Evolutionary conservation across 202 grass and related monocot species (phyloP), one percentile per base, ranked within the genome.

Genomic region (Hordeum pubiflorum): DNA sequence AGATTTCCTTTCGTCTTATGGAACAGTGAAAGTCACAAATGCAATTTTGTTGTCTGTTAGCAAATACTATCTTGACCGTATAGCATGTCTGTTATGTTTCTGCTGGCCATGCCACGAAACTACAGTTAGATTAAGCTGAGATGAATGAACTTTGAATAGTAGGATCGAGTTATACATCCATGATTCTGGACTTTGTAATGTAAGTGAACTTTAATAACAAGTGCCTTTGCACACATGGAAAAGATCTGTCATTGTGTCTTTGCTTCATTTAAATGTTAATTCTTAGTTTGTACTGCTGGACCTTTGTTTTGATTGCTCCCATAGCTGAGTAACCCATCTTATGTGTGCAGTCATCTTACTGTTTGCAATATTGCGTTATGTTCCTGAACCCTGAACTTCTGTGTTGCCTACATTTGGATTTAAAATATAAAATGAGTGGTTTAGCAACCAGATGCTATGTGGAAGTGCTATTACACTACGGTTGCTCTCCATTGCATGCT

Each of bases 71-170:
- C 48, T 74, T 57, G 72, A 74, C 72, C 5, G 31, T 36, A 74
- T 57, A 74, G 48, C 48, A 17, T 52, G 48, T 22, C 52, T 20
- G 10, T 56, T 57, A 36, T 57, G 18, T 50, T 36, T 11, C 48
- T 52, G 34, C 14, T 22, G 31, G 44, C 54, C 3, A 0, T 36
- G 50, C 50, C 11, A 12, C 5, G 3, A 57, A 74, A 74, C 72
- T 57, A 56, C 46, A 74, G 29, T 57, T 74, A 74, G 72, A 57
- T 57, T 74, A 57, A 74, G 48, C 32, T 74, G 72, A 74, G 43
- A 72, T 32, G 69, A 22, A 55, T 20, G 48, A 74, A 74, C 50
- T 57, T 57, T 4, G 72, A 74, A 74, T 57, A 74, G 18, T 74
- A 74, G 72, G 72, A 23, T 74, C 10, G 10, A 48, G 50, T 57